Evolutionary conservation across 257 asterid species (phyloP), one percentile per base, ranked within the genome.

Genomic region (Gentiana macrophylla): DNA sequence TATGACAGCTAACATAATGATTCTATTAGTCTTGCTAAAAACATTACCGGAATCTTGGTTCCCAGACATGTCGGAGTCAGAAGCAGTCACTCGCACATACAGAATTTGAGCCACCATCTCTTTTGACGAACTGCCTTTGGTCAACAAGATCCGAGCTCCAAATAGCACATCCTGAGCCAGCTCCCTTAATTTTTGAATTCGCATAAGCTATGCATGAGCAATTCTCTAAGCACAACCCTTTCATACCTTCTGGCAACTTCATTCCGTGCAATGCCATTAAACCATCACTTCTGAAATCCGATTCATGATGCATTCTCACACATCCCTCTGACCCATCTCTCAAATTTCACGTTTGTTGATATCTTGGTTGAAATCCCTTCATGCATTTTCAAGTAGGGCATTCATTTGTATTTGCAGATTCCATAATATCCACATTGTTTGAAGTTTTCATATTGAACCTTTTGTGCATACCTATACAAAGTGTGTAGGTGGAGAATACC

Each of bases 271-370:
- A 1, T 32, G 24, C 2, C 49, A 72, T 12, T 60, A 90, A 90
- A 11, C 80, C 80, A 43, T 90, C 94, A 6, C 12, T 71, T 0
- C 4, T 36, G 50, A 96, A 86, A 4, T 79, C 73, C 76, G 86
- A 67, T 12, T 64, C 6, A 10, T 49, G 36, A 5, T 12, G 24
- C 24, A 24, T 61, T 8, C 96, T 74, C 6, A 61, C 54, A 59
- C 96, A 91, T 32, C 98, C 98, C 1, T 55, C 87, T 0, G 87
- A 76, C 13, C 98, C 98, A 47, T 84, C 96, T 6, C 94, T 72
- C 64, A 84, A 58, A 8, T 32, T 52, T 96, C 98, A 90, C 0
- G 84, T 94, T 78, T 65, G 78, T 4, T 56, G 74, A 65, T 76
- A 77, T 12, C 13, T 76, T 0, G 98, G 98, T 68, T 46, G 53